Conservation (phyloP, 345 rosid species). For the Balakata baccata region DNA sequence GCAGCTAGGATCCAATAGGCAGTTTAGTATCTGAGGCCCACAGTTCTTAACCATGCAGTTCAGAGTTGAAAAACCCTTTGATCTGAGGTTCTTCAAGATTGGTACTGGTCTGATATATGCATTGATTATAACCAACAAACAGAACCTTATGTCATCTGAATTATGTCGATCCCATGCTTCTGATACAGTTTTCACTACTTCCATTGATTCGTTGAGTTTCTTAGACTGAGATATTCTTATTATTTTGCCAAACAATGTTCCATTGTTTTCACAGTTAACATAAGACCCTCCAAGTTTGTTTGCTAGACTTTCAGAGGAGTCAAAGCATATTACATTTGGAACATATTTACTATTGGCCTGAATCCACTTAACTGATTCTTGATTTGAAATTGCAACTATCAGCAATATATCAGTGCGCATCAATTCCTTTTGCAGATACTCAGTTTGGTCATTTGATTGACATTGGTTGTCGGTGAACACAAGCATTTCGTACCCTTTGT, state of each 20-base stretch:
- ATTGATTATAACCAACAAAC: constrained; percentile 73
- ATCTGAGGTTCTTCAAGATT: constrained; percentile 68
- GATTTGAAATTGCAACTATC: constrained; percentile 49
- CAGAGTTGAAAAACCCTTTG: constrained; percentile 84
- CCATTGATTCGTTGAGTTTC: constrained; percentile 41
- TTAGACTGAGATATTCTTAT: constrained; percentile 24
- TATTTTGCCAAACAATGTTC: constrained; percentile 32
- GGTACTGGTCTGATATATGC: constrained; percentile 81
- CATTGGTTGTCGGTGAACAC: constrained; percentile 47
- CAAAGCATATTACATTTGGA: constrained; percentile 61
- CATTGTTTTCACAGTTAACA: constrained; percentile 30
- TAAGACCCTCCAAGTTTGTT: constrained; percentile 64
- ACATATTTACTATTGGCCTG: constrained; percentile 34
- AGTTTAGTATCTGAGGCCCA: constrained; percentile 76
- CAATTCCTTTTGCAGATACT: constrained; percentile 43
- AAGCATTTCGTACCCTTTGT: constrained; percentile 67
- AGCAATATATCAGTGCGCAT: constrained; percentile 57
- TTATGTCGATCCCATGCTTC: constrained; percentile 85
- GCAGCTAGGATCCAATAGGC: constrained; percentile 79
- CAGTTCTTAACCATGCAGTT: constrained; percentile 82
- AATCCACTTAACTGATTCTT: constrained; percentile 63
- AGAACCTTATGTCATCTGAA: constrained; percentile 86
- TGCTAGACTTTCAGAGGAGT: constrained; percentile 44
- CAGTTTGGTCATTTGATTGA: constrained; percentile 26
- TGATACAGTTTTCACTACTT: constrained; percentile 57